Base-by-base conservation (phyloP, 148 eudicot species). In the Limonium bicolor region DNA sequence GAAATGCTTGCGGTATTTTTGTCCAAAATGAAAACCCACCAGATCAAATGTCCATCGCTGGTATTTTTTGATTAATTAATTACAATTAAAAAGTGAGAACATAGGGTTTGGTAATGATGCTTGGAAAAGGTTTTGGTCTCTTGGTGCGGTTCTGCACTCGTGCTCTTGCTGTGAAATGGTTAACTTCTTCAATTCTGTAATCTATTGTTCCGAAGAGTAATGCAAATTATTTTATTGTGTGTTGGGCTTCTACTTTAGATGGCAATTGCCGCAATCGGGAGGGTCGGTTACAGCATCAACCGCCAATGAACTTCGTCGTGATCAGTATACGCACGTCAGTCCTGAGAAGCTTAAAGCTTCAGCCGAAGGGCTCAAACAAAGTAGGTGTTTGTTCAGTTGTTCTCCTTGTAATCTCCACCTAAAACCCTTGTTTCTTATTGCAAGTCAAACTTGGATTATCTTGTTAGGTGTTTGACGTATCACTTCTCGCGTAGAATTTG, bases 261-360 rank as follows among this genome's bases (percentile, higher is more conserved):
- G 96, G 96, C 77, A 78, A 63, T 37, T 87, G 54, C 82, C 88
- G 16, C 38, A 59, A 35, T 20, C 73, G 30, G 71, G 73, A 20
- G 65, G 55, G 50, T 66, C 85, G 2, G 50, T 67, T 55, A 46
- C 55, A 50, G 94, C 88, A 30, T 87, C 96, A 11, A 87, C 88
- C 10, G 96, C 96, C 3, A 86, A 87, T 65, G 96, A 87, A 2
- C 28, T 77, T 37, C 74, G 94, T 19, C 73, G 20, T 11, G 80
- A 78, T 31, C 77, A 66, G 6, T 58, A 86, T 20, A 50, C 73
- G 3, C 65, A 65, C 0, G 40, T 76, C 36, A 71, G 71, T 64
- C 76, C 94, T 14, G 88, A 78, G 46, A 82, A 87, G 63, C 48
- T 76, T 44, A 87, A 75, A 59, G 86, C 94, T 58, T 82, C 78